Percentiles rank a stretch among this genome's conserved stretches.
These are phyloP conservation scores for Dissophora globulifera DNA, from an alignment of 192 early-diverging fungal genomes.

Conservation along the genomic window DNA sequence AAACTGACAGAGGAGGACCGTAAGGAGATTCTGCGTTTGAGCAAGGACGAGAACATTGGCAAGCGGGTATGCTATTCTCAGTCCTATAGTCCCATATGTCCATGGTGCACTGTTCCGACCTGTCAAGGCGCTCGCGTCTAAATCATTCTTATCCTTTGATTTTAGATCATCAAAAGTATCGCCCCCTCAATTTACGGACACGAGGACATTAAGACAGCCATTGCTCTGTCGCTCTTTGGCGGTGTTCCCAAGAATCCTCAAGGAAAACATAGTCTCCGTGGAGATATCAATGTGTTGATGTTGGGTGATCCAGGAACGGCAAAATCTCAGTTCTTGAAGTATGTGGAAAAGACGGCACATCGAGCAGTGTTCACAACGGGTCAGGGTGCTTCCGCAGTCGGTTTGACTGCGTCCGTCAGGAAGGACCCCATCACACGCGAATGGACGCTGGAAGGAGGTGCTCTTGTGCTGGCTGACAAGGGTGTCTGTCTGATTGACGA, in stretches of 20 bases:
- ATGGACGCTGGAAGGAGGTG: constrained; percentile 92
- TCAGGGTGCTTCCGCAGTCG: constrained; percentile 87
- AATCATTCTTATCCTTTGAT: too few species aligned
- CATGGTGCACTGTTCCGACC: background rate
- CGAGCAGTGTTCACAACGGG: constrained; percentile 89
- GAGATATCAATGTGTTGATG: constrained; percentile 97
- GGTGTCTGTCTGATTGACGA: constrained; percentile 91
- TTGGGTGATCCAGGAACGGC: constrained; percentile 92
- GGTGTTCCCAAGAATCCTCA: constrained; percentile 95
- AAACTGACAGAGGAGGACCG: constrained; percentile 92
- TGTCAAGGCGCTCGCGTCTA: too few species aligned
- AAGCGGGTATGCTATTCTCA: constrained; percentile 64
- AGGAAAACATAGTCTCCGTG: constrained; percentile 94
- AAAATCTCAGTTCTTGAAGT: constrained; percentile 89
- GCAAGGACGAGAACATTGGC: constrained; percentile 83
- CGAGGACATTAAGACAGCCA: constrained; percentile 94
- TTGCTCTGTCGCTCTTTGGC: constrained; percentile 95
- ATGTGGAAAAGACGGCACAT: constrained; percentile 85
- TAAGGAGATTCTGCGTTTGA: constrained; percentile 76
- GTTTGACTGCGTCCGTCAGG: constrained; percentile 84
- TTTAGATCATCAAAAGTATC: constrained; percentile 88
- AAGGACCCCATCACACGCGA: constrained; percentile 89
- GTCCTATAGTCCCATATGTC: background rate
- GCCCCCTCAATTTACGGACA: constrained; percentile 99
- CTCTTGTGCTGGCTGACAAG: constrained; percentile 86